phyloP scores from a whole-genome alignment of 805 yeast genomes.

The Yarrowia divulgata region DNA sequence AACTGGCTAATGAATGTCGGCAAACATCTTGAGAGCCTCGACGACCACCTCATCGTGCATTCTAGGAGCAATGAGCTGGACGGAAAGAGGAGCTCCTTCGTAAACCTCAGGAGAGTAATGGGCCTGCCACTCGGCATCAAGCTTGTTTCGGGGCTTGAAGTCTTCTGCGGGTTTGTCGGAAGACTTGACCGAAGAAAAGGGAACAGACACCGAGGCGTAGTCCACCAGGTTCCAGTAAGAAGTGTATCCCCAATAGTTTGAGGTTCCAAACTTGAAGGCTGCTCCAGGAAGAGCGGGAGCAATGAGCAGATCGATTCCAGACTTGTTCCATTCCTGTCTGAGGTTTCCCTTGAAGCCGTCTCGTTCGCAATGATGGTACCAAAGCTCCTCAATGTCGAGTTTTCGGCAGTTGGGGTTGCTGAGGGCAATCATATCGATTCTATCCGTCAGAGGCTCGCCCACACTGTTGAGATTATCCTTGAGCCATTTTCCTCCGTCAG shows the following conservation, averaged over 20 bases:
- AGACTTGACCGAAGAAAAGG: constrained; percentile 38
- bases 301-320: constrained; percentile 68
- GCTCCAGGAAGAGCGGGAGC: constrained; percentile 61
- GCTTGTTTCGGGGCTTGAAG: constrained; percentile 10
- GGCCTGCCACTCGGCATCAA: constrained; percentile 34
- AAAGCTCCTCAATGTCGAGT: constrained; percentile 41
- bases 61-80: constrained; percentile 31
- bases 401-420: constrained; percentile 54
- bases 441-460: constrained; percentile 73
- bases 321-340: constrained; percentile 63
- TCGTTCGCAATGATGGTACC: constrained; percentile 54
- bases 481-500: constrained; percentile 73
- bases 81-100: constrained; percentile 26
- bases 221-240: constrained; percentile 76
- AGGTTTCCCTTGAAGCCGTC: constrained; percentile 63
- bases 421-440: constrained; percentile 60
- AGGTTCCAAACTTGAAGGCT: constrained; percentile 70
- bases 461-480: constrained; percentile 59
- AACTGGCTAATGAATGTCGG: background rate
- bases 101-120: constrained; percentile 13
- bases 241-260: constrained; percentile 83
- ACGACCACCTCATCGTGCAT: constrained; percentile 35
- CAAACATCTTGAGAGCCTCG: constrained; percentile 16
- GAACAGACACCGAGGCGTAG: constrained; percentile 61
- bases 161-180: background rate